Conservation (phyloP, 2,329 filamentous ascomycete genomes). For the Lasiodiplodia sp. region DNA sequence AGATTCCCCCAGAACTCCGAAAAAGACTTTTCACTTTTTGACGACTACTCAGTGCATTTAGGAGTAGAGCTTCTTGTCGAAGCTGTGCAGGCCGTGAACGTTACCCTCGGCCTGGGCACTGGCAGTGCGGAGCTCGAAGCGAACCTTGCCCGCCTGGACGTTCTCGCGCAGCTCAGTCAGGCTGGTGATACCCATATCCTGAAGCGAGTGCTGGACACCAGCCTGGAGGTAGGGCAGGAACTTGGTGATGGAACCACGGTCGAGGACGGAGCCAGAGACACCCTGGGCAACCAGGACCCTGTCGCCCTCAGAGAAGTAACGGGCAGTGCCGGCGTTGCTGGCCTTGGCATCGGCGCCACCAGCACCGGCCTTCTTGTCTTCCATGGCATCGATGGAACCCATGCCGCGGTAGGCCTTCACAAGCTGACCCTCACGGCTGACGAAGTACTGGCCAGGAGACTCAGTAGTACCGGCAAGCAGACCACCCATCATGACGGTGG, state of each 20-base stretch:
- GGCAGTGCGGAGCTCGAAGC: constrained; percentile 93
- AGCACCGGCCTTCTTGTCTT: constrained; percentile 92
- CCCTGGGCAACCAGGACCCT: constrained; percentile 94
- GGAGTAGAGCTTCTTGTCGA: constrained; percentile 99
- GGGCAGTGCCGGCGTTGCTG: constrained; percentile 92
- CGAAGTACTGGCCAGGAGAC: constrained; percentile 95
- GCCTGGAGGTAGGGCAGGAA: constrained; percentile 96
- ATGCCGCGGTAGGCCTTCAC: constrained; percentile 99
- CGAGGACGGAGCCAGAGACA: constrained; percentile 85
- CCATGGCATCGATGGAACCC: constrained; percentile 99
- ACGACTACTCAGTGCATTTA: constrained; percentile 51
- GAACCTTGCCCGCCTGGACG: constrained; percentile 76
- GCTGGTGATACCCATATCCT: constrained; percentile 90
- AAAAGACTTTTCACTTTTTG: constrained; percentile 28
- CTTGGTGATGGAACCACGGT: constrained; percentile 86
- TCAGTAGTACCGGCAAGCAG: constrained; percentile 96
- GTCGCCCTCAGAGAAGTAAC: constrained; percentile 98
- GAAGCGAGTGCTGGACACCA: constrained; percentile 95
- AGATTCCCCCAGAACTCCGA: constrained; percentile 20
- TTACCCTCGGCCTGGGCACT: constrained; percentile 96
- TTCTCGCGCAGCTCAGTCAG: constrained; percentile 77
- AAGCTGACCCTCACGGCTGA: constrained; percentile 94
- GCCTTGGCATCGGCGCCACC: constrained; percentile 73
- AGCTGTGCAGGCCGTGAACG: constrained; percentile 95
- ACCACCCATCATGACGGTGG: constrained; percentile 99